Conservation (phyloP, 1,139 yeast species). For the Blastobotrys serpentis region DNA sequence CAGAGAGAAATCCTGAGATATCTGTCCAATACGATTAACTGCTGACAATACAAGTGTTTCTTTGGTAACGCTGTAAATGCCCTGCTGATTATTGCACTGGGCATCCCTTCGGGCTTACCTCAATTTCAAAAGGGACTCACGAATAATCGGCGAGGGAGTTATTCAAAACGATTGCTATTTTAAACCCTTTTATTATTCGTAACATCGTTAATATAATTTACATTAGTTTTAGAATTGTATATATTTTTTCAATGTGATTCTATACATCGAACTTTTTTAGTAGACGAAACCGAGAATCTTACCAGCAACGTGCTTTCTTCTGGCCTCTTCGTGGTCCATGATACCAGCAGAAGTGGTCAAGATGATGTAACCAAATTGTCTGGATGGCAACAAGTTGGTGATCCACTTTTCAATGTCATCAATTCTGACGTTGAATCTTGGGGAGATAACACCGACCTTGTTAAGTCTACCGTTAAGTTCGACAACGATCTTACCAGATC, state of each 20-base stretch:
- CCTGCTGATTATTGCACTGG: too few species aligned
- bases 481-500: conserved; percentile 96
- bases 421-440: conserved; percentile 95
- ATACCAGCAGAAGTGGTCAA: conserved; percentile 99
- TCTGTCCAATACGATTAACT: too few species aligned
- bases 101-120: too few species aligned
- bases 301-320: conserved; percentile 99
- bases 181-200: conserved; percentile 1
- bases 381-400: conserved; percentile 94
- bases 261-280: conserved; percentile 43
- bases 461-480: conserved; percentile 97
- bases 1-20: too few species aligned
- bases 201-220: conserved; percentile 5
- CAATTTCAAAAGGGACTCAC: not conserved
- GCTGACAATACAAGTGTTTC: too few species aligned
- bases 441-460: conserved; percentile 98
- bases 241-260: conserved; percentile 3
- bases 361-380: conserved; percentile 97
- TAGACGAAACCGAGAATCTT: conserved; percentile 95
- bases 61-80: too few species aligned
- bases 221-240: conserved; percentile 2
- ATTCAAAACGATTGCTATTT: not conserved
- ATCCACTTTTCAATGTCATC: conserved; percentile 97
- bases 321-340: conserved; percentile 99
- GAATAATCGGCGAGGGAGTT: not conserved